Evolutionary conservation across 2,329 filamentous ascomycete genomes (phyloP).

Genomic region (Seiridium cupressi): DNA sequence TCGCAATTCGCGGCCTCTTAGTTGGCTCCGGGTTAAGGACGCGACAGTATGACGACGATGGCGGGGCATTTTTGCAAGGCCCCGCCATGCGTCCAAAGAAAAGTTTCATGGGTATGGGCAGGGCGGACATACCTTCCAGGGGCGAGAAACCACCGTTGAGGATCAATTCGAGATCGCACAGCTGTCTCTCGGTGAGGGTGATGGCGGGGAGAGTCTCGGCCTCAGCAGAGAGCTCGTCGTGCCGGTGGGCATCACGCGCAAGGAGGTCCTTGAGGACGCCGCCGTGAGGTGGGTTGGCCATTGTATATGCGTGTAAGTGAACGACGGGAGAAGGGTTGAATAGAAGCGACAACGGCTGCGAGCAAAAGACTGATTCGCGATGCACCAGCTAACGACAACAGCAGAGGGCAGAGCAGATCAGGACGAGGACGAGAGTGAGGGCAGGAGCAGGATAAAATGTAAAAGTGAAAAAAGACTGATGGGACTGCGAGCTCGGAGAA

Average conservation of each 20-base stretch:
- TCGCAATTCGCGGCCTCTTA: not conserved
- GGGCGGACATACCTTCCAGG: slow-evolving; percentile 72
- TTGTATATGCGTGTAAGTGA: slow-evolving; percentile 24
- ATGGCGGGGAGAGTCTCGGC: slow-evolving; percentile 85
- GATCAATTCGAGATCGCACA: slow-evolving; percentile 96
- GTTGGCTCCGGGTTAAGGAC: not conserved
- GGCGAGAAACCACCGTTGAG: slow-evolving; percentile 98
- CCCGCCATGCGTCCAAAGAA: not conserved
- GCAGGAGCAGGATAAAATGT: not conserved
- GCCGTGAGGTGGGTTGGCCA: slow-evolving; percentile 77
- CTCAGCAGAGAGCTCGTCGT: slow-evolving; percentile 76
- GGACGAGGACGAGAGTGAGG: not conserved
- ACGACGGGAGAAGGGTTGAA: not conserved
- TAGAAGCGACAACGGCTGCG: slow-evolving; percentile 1
- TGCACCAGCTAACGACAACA: slow-evolving; percentile 9
- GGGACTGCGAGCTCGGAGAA: slow-evolving; percentile 6
- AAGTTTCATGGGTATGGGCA: not conserved
- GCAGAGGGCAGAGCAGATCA: not conserved
- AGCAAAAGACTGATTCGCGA: not conserved
- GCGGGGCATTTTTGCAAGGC: slow-evolving; percentile 5
- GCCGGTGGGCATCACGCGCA: slow-evolving; percentile 83
- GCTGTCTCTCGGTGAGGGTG: slow-evolving; percentile 84
- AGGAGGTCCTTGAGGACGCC: slow-evolving; percentile 97
- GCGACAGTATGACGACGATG: slow-evolving; percentile 8
- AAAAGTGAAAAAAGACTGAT: not conserved